phyloP scores from a whole-genome alignment of 768 basidiomycete genomes.

The Hypholoma fasciculare region DNA sequence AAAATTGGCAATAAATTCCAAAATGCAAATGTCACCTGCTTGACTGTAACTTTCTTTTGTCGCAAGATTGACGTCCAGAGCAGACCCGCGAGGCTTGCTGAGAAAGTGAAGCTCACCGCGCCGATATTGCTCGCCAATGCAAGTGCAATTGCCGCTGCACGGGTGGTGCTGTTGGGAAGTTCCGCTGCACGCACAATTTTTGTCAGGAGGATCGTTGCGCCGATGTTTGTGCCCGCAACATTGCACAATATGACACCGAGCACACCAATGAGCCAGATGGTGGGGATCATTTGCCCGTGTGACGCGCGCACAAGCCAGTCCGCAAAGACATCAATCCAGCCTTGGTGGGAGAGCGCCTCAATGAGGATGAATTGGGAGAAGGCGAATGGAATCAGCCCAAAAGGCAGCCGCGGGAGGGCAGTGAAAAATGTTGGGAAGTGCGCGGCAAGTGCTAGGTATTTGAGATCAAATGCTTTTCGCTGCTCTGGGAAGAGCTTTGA shows the following conservation, averaged over 20 bases:
- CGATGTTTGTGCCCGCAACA: slow-evolving; percentile 87
- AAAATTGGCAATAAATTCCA: slow-evolving; percentile 72
- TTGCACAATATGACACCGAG: slow-evolving; percentile 78
- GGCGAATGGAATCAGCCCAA: slow-evolving; percentile 85
- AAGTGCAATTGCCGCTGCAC: slow-evolving; percentile 69
- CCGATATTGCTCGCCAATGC: slow-evolving; percentile 90
- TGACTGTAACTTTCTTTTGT: slow-evolving; percentile 69
- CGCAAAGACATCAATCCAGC: slow-evolving; percentile 88
- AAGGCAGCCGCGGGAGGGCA: slow-evolving; percentile 69
- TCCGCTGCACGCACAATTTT: slow-evolving; percentile 61
- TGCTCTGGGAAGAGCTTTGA: slow-evolving; percentile 9
- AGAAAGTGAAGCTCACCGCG: slow-evolving; percentile 87
- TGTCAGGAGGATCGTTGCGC: slow-evolving; percentile 86
- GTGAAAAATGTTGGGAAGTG: slow-evolving; percentile 74
- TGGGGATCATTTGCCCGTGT: slow-evolving; percentile 40
- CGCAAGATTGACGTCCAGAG: slow-evolving; percentile 76
- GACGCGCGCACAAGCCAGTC: slow-evolving; percentile 57
- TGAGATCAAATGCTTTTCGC: slow-evolving; percentile 13
- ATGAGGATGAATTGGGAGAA: slow-evolving; percentile 96
- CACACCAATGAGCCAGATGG: slow-evolving; percentile 69
- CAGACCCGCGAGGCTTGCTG: slow-evolving; percentile 85
- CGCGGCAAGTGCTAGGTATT: slow-evolving; percentile 15
- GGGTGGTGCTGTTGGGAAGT: slow-evolving; percentile 33
- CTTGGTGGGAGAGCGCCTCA: slow-evolving; percentile 75
- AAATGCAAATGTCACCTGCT: slow-evolving; percentile 61